Conservation (phyloP, 805 yeast genomes). For the Pichia nakasei region DNA sequence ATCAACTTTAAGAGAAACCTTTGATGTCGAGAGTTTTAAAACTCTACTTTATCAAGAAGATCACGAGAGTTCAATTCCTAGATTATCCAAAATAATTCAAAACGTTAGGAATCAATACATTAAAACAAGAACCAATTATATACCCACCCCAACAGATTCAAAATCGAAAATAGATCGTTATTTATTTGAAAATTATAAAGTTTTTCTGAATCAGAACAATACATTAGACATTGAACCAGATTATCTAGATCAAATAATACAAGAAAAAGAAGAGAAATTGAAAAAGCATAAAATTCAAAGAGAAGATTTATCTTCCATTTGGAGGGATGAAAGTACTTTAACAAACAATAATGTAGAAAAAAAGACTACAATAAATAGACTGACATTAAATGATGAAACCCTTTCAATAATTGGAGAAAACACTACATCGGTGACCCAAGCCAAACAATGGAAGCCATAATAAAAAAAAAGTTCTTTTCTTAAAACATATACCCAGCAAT, state of each 20-base stretch:
- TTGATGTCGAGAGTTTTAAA: slow-evolving; percentile 6
- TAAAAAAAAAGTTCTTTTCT: background rate
- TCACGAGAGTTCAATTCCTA: background rate
- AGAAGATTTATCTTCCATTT: background rate
- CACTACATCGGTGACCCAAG: background rate
- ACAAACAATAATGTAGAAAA: background rate
- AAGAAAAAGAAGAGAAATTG: background rate
- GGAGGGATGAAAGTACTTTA: background rate
- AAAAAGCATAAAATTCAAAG: background rate
- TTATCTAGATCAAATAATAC: background rate
- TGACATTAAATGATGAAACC: background rate
- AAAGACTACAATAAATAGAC: background rate
- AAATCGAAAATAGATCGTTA: background rate
- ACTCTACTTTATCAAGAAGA: background rate
- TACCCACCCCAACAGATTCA: slow-evolving; percentile 8
- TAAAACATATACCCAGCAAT: background rate
- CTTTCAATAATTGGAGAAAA: slow-evolving; percentile 7
- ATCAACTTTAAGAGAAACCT: slow-evolving; percentile 10
- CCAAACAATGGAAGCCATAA: slow-evolving; percentile 5
- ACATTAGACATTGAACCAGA: background rate
- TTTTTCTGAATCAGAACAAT: background rate
- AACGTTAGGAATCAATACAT: slow-evolving; percentile 7
- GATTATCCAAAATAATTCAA: slow-evolving; percentile 1
- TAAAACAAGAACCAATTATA: background rate
- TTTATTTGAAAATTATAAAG: background rate